These are phyloP conservation scores for Lenwebbia sp. DNA, from an alignment of 345 rosid species.

Conservation along the genomic window DNA sequence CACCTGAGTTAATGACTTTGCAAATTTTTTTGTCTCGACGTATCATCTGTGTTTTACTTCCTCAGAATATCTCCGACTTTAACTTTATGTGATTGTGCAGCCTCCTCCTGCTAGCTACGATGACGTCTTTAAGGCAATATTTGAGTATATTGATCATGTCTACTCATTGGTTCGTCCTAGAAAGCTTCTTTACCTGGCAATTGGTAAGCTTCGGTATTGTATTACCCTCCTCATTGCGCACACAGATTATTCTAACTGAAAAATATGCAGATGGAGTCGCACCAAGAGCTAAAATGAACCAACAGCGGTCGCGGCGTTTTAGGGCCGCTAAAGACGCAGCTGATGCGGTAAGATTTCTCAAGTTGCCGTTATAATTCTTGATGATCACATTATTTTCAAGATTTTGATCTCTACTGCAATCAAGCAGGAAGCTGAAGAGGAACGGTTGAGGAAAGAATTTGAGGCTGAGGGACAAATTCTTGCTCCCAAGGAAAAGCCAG, in stretches of 20 bases:
- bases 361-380: not conserved
- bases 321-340: conserved; percentile 98
- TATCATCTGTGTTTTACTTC: not conserved
- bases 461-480: conserved; percentile 53
- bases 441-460: conserved; percentile 70
- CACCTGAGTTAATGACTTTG: not conserved
- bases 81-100: conserved; percentile 26
- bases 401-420: not conserved
- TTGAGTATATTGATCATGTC: conserved; percentile 88
- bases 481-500: conserved; percentile 59
- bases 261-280: conserved; percentile 85
- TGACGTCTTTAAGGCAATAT: conserved; percentile 77
- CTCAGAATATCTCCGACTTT: not conserved
- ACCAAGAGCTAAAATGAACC: conserved; percentile 99
- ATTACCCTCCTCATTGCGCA: not conserved
- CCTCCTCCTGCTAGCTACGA: conserved; percentile 88
- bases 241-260: not conserved
- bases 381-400: not conserved
- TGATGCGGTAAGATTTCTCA: conserved; percentile 51
- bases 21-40: not conserved
- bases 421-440: conserved; percentile 84
- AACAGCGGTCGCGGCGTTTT: conserved; percentile 90
- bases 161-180: conserved; percentile 88
- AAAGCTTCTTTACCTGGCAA: conserved; percentile 90
- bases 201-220: conserved; percentile 41